phyloP scores from a whole-genome alignment of 495 filamentous ascomycete genomes.

The Corynascus novoguineensis region DNA sequence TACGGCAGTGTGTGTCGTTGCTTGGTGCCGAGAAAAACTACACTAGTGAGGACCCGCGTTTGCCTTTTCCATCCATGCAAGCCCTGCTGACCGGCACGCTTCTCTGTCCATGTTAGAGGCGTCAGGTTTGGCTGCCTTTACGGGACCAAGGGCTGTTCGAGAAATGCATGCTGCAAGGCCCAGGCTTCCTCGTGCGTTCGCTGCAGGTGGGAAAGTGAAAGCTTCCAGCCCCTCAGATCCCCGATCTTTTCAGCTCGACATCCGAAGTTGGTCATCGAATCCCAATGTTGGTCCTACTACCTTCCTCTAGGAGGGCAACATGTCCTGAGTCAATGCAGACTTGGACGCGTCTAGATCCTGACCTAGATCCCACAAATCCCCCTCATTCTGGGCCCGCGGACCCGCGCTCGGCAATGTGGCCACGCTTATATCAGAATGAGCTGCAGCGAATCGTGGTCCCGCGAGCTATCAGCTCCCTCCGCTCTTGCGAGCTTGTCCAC shows the following conservation, averaged over 20 bases:
- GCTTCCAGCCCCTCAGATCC: not conserved
- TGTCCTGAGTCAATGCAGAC: not conserved
- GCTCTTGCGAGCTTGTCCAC: not conserved
- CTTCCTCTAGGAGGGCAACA: not conserved
- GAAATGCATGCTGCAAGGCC: too few relatives aligned
- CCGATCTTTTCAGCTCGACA: not conserved
- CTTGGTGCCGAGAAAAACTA: conserved; percentile 1
- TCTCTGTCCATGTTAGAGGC: not conserved
- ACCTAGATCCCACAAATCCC: not conserved
- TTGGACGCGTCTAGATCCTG: not conserved
- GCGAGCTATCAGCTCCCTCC: not conserved
- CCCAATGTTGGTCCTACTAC: not conserved
- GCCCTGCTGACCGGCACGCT: not conserved
- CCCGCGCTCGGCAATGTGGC: not conserved
- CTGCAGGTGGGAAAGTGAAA: not conserved
- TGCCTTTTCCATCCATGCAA: not conserved
- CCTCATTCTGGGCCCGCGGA: not conserved
- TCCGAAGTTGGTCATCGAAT: too few relatives aligned
- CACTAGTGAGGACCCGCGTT: conserved; percentile 2
- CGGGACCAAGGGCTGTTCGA: too few relatives aligned
- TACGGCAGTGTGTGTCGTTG: not conserved
- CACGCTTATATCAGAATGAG: not conserved
- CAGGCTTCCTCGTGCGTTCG: too few relatives aligned
- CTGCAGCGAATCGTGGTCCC: not conserved
- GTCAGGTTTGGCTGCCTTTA: too few relatives aligned